Evolutionary conservation across 1,139 yeast genomes (phyloP), one percentile per base, ranked within the genome.

Genomic region (Geotrichum reessii): DNA sequence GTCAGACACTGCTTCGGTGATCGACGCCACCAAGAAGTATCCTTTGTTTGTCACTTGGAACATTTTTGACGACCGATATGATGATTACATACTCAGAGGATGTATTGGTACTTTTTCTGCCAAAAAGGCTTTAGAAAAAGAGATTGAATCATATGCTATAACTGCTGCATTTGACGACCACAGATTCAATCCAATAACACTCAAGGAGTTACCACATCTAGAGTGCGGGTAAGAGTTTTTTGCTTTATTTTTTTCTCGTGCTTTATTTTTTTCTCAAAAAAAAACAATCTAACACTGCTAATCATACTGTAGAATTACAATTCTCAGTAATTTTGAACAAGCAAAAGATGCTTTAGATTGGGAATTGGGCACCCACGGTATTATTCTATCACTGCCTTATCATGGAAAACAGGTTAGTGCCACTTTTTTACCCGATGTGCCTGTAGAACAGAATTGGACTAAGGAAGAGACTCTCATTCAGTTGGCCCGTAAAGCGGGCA

Each of bases 21-120:
- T 57, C 9, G 54, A 57, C 52, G 37, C 48, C 21, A 37, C 57
- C 17, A n/a, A 46, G 40, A 53, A 54, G 37, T 63, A 54, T 52
- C 95, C 97, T 0, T 72, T 93, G 44, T 93, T 93, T 73, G 86
- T 93, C 40, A 92, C 98, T 0, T 93, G 97, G 96, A 84, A 86
- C 69, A 81, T 79, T 52, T 66, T 74, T 53, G 71, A 64, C 8
- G 64, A 62, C 17, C 61, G 63, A 14, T 68, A 67, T 0, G 72
- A 78, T 58, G 74, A 76, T 19, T 73, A 78, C 55, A 73, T 77
- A n/a, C 75, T 93, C 54, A 77, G 98, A 56, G 99, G 99, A 0
- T 93, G 99, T 69, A 93, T 93, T 59, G 99, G 99, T 0, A 92
- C 97, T 0, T 92, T 93, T 69, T 72, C 74, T 17, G 67, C 75